phyloP scores from a whole-genome alignment of 2,329 filamentous ascomycete genomes.

The Xylogone sp. region DNA sequence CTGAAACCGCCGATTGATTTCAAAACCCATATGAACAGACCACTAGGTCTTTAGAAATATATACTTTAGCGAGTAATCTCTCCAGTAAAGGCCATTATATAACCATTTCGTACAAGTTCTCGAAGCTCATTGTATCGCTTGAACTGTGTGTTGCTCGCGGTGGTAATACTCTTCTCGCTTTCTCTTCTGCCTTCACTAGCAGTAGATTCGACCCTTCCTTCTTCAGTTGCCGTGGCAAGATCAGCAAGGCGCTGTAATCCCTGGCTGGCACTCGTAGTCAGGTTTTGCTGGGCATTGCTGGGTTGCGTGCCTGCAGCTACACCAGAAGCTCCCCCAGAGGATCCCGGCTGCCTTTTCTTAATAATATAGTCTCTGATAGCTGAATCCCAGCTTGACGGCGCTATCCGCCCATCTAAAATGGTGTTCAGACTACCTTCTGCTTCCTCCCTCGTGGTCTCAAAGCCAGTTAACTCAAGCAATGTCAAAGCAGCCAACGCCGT shows the following conservation, averaged over 20 bases:
- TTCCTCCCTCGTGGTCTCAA: conserved; percentile 53
- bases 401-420: conserved; percentile 50
- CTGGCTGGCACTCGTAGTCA: conserved; percentile 17
- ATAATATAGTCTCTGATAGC: conserved; percentile 50
- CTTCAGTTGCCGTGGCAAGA: conserved; percentile 27
- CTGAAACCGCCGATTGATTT: background rate
- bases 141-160: conserved; percentile 4
- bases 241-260: conserved; percentile 58
- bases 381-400: conserved; percentile 52
- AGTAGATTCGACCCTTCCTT: conserved; percentile 9
- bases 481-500: conserved; percentile 55
- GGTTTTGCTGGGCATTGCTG: conserved; percentile 14
- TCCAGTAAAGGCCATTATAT: conserved; percentile 12
- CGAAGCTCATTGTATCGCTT: conserved; percentile 12
- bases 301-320: conserved; percentile 6
- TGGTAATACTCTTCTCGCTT: conserved; percentile 8
- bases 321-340: conserved; percentile 34
- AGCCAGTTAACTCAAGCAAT: conserved; percentile 55
- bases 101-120: conserved; percentile 15
- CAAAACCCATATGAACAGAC: background rate
- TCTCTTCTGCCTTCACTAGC: conserved; percentile 10
- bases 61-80: conserved; percentile 11
- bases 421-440: conserved; percentile 52
- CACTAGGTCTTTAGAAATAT: background rate
- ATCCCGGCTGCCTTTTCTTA: conserved; percentile 36